A percentile compares a stretch with the other conserved stretches of the same genome.
Conservation (phyloP, 352 stramenopile genomes). For the Pelagophyceae sp. region DNA sequence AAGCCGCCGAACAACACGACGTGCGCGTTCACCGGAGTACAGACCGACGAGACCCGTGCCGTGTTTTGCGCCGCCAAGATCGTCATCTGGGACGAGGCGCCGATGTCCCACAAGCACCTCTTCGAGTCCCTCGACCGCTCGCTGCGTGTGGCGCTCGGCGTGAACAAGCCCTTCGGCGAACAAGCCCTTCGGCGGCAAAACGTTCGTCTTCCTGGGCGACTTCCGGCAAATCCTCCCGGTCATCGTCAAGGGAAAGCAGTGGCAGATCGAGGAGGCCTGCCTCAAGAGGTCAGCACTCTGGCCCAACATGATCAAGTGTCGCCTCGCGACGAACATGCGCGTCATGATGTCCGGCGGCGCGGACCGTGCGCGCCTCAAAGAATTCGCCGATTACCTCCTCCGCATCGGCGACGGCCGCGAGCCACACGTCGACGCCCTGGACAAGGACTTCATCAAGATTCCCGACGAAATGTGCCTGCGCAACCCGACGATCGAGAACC, state of each 20-base stretch:
- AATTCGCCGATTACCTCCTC: not conserved
- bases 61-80: constrained; percentile 20
- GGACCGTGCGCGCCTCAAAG: not conserved
- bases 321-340: constrained; percentile 26
- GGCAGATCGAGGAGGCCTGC: constrained; percentile 24
- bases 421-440: not conserved
- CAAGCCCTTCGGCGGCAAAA: constrained; percentile 36
- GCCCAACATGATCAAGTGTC: constrained; percentile 9
- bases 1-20: not conserved
- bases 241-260: not conserved
- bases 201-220: constrained; percentile 29
- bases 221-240: constrained; percentile 35
- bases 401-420: not conserved
- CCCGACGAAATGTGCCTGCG: not conserved
- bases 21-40: not conserved
- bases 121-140: constrained; percentile 35
- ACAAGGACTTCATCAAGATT: not conserved
- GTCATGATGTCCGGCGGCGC: constrained; percentile 16
- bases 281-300: constrained; percentile 25
- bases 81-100: constrained; percentile 31
- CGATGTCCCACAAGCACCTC: constrained; percentile 22
- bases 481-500: not conserved
- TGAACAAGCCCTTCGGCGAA: constrained; percentile 19
- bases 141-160: constrained; percentile 25
- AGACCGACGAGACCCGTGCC: not conserved